Evolutionary conservation across 2,329 filamentous ascomycete species (phyloP), one percentile per base, ranked within the genome.

Genomic region (Passalora sequoiae): DNA sequence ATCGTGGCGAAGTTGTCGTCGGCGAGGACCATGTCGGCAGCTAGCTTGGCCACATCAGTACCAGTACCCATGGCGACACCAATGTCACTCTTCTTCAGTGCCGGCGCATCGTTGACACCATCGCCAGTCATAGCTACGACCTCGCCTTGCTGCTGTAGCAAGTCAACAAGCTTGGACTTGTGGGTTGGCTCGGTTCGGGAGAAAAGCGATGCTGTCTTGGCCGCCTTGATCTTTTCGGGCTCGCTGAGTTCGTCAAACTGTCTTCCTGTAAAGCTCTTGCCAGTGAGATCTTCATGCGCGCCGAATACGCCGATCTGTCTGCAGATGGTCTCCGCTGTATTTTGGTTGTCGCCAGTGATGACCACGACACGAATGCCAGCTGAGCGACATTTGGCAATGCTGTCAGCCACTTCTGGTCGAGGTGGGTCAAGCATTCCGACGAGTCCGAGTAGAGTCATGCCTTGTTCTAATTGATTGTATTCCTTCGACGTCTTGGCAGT

Each of bases 1-100:
- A 98, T 98, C 3, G 92, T 98, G 50, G 92, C 92, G 67, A 98
- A 98, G 75, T 98, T 98, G 71, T 96, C 89, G 69, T 98, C 94
- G 19, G 89, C 87, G 39, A 98, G 83, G 39, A 98, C 91, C 92
- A 98, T 98, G 66, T 98, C 92, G 46, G 94, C 88, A 21, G 92
- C 92, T 54, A 98, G 74, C 72, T 94, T 96, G 47, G 92, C 87
- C 21, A 98, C 92, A 65, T 98, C 92, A 19, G 92, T 98, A 62
- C 92, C 92, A 44, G 88, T 92, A 39, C 92, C 94, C 92, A 98
- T 98, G 46, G 92, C 94, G 50, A 98, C 89, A 70, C 92, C 92
- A 69, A 98, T 98, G 63, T 98, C 92, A 27, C 92, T 87, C 73
- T 96, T 97, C 78, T 98, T 98, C 60, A 98, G 75, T 12, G 92